Evolutionary conservation across 768 basidiomycete genomes (phyloP).

Genomic region (Amanita fuliginea): DNA sequence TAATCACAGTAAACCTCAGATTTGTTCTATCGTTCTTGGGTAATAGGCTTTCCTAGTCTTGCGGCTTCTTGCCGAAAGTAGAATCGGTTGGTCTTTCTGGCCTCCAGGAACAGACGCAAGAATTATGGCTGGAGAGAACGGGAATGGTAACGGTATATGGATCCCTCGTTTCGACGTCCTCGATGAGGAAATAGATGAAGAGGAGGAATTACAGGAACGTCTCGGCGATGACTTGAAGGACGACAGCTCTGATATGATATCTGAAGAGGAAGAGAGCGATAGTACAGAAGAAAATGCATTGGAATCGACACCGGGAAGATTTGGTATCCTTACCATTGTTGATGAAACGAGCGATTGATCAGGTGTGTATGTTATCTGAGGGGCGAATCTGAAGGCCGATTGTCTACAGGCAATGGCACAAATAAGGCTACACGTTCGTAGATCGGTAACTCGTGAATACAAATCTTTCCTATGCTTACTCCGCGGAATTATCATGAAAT

Average conservation of each 20-base stretch:
- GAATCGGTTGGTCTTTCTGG: constrained; percentile 79
- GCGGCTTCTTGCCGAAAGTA: constrained; percentile 73
- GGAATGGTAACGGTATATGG: constrained; percentile 44
- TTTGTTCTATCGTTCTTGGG: background rate
- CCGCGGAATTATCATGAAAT: too few relatives aligned
- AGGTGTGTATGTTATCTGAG: background rate
- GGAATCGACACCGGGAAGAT: background rate
- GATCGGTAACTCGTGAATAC: too few relatives aligned
- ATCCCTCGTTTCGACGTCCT: constrained; percentile 28
- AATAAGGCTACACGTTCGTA: too few relatives aligned
- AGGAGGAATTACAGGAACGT: constrained; percentile 13
- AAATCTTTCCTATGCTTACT: too few relatives aligned
- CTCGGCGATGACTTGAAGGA: constrained; percentile 10
- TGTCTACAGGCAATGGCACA: background rate
- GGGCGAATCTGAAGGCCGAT: background rate
- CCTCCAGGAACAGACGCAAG: constrained; percentile 40
- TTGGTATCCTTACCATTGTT: constrained; percentile 6
- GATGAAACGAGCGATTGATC: constrained; percentile 14
- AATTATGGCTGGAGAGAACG: constrained; percentile 14
- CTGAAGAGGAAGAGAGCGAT: constrained; percentile 18
- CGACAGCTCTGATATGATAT: constrained; percentile 19
- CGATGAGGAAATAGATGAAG: constrained; percentile 13
- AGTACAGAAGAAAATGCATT: constrained; percentile 12
- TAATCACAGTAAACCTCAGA: constrained; percentile 61
- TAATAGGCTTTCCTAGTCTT: constrained; percentile 42